Conservation (phyloP, 768 basidiomycete genomes). For the Tubosaeta brunneosetosa region DNA sequence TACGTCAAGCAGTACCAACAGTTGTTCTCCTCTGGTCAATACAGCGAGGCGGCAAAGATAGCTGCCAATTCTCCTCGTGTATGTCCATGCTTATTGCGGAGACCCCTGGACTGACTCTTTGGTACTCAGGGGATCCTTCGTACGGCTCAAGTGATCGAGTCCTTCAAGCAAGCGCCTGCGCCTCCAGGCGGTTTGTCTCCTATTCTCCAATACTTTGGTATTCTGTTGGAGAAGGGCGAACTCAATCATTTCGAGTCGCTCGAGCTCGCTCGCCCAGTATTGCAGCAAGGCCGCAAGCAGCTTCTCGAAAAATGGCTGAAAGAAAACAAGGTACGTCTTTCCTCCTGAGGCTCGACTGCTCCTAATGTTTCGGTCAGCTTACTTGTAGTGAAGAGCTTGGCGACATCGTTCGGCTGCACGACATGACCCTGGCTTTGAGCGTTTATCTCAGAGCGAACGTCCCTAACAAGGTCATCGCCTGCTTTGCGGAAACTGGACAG, state of each 20-base stretch:
- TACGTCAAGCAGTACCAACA: slow-evolving; percentile 93
- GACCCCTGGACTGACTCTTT: slow-evolving; percentile 2
- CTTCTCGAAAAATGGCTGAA: slow-evolving; percentile 98
- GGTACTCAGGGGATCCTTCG: slow-evolving; percentile 78
- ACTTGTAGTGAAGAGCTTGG: slow-evolving; percentile 98
- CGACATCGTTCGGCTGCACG: slow-evolving; percentile 89
- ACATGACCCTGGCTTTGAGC: slow-evolving; percentile 95
- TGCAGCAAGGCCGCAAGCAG: slow-evolving; percentile 95
- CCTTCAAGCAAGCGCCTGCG: slow-evolving; percentile 94
- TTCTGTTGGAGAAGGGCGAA: slow-evolving; percentile 96
- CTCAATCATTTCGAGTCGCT: slow-evolving; percentile 94
- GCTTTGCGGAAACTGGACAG: slow-evolving; percentile 98
- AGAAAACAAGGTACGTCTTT: slow-evolving; percentile 81
- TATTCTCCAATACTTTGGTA: slow-evolving; percentile 97
- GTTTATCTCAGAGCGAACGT: slow-evolving; percentile 97
- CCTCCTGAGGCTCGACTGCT: slow-evolving; percentile 2
- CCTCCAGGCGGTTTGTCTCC: slow-evolving; percentile 88
- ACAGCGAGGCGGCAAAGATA: slow-evolving; percentile 91
- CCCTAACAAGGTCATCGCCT: slow-evolving; percentile 97
- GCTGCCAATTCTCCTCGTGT: slow-evolving; percentile 96
- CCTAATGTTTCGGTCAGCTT: slow-evolving; percentile 48
- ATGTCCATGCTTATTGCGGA: slow-evolving; percentile 20
- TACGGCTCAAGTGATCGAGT: slow-evolving; percentile 92
- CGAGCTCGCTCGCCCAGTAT: slow-evolving; percentile 92
- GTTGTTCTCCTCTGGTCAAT: slow-evolving; percentile 85